These are phyloP conservation scores for Biscogniauxia sp. DNA, from an alignment of 2,329 filamentous ascomycete genomes.

Conservation along the genomic window DNA sequence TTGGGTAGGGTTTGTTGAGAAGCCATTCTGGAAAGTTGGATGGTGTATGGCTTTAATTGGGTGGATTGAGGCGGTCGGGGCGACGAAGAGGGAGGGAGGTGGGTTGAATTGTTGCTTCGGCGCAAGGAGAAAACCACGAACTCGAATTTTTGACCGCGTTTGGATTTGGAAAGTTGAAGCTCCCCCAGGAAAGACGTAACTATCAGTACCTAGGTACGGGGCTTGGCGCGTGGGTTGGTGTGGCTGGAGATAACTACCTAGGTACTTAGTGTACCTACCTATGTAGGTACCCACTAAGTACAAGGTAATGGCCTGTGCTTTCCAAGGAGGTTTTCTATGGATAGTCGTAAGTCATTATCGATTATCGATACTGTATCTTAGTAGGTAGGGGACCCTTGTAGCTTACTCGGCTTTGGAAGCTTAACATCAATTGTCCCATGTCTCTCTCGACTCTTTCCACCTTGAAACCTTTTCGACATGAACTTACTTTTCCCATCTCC, in stretches of 20 bases:
- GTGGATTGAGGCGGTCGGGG: neutral
- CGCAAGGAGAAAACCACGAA: neutral
- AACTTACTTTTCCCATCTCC: too few species aligned
- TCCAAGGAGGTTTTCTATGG: too few species aligned
- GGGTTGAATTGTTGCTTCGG: neutral
- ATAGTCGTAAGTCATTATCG: neutral
- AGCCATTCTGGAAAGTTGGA: constrained; percentile 20
- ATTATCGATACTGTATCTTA: too few species aligned
- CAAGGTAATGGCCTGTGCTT: too few species aligned
- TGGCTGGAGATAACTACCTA: neutral
- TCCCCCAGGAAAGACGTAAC: neutral
- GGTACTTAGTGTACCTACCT: neutral
- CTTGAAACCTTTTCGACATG: too few species aligned
- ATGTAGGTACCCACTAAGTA: too few species aligned
- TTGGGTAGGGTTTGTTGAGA: constrained; percentile 30
- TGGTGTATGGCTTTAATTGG: constrained; percentile 3
- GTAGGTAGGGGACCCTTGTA: neutral
- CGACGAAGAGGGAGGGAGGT: constrained; percentile 4
- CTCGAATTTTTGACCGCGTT: constrained; percentile 5
- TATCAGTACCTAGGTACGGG: neutral
- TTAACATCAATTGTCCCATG: neutral
- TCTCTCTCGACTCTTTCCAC: too few species aligned
- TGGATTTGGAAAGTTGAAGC: neutral
- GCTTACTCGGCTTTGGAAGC: too few species aligned
- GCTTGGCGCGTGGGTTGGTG: neutral